Conservation (phyloP, 305 asterid species). For the Fraxinus platypoda region DNA sequence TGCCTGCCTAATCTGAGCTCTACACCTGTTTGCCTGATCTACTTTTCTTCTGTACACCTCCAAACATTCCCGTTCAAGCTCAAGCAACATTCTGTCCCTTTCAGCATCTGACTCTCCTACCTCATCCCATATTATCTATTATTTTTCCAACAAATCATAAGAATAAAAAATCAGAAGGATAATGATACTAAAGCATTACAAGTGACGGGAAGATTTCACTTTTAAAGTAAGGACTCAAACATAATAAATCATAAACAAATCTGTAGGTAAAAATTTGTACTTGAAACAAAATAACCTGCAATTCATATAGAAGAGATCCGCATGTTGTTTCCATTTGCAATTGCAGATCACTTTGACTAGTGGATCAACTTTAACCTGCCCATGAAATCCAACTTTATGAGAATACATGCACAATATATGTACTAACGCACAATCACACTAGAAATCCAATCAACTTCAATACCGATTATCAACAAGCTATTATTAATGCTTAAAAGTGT, state of each 20-base stretch:
- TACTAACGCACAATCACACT: not conserved
- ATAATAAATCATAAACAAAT: not conserved
- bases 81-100: constrained; percentile 78
- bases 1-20: constrained; percentile 92
- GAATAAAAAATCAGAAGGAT: constrained; percentile 1
- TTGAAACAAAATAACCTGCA: constrained; percentile 56
- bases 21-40: constrained; percentile 82
- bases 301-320: constrained; percentile 71
- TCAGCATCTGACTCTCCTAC: constrained; percentile 92
- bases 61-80: constrained; percentile 86
- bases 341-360: constrained; percentile 31
- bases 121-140: constrained; percentile 96
- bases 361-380: constrained; percentile 29
- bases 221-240: not conserved
- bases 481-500: not conserved
- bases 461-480: not conserved
- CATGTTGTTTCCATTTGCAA: constrained; percentile 72
- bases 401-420: constrained; percentile 6
- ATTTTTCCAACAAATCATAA: constrained; percentile 17
- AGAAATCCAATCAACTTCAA: constrained; percentile 9
- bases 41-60: constrained; percentile 92
- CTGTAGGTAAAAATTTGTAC: not conserved
- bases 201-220: not conserved
- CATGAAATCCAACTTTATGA: constrained; percentile 16
- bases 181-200: not conserved